These are phyloP conservation scores for Tillandsia fasciculata DNA, from an alignment of 176 grass and related monocot genomes.

Conservation along the genomic window DNA sequence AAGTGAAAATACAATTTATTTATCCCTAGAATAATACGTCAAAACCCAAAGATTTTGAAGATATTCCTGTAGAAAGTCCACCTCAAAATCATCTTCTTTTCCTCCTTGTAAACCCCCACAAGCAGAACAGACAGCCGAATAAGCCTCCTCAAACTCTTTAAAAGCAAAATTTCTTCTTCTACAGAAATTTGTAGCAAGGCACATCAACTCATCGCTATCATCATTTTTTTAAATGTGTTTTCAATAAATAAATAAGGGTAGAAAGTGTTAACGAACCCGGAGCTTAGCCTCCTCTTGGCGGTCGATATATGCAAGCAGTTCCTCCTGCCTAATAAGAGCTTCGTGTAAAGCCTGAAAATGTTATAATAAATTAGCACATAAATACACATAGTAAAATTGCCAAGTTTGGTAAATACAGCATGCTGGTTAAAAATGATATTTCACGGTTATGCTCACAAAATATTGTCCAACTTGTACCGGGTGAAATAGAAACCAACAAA, in stretches of 20 bases:
- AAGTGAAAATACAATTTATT: background rate
- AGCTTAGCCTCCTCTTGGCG: constrained; percentile 68
- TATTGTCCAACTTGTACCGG: background rate
- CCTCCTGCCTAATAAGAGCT: constrained; percentile 91
- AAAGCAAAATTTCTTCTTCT: constrained; percentile 16
- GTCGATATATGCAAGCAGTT: constrained; percentile 79
- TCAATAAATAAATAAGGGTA: background rate
- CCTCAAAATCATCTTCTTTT: background rate
- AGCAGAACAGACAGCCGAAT: background rate
- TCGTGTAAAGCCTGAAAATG: constrained; percentile 70
- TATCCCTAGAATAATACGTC: background rate
- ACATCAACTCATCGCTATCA: background rate
- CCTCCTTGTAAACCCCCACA: background rate
- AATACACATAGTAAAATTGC: constrained; percentile 1
- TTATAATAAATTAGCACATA: background rate
- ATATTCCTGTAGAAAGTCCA: background rate
- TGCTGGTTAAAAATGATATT: background rate
- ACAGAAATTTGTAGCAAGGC: background rate
- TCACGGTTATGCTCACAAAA: background rate
- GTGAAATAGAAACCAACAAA: too few relatives aligned
- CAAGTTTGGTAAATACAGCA: background rate
- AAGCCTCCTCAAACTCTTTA: background rate
- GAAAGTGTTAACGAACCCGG: constrained; percentile 38
- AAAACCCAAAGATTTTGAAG: background rate
- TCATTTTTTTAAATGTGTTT: background rate